Conservation (phyloP, 2,329 filamentous ascomycete genomes). For the Ophiostoma novo-ulmi region DNA sequence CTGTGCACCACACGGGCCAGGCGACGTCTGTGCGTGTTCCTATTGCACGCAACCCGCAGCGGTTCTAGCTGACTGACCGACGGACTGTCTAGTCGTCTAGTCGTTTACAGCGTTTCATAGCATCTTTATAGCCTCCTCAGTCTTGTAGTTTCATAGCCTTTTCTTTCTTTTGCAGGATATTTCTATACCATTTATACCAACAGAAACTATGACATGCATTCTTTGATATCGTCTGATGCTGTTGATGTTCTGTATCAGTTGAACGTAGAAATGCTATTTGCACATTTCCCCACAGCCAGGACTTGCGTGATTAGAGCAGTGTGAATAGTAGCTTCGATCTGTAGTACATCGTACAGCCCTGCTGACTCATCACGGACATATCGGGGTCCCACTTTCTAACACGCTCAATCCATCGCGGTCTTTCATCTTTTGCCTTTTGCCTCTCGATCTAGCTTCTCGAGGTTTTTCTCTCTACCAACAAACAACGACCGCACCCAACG, state of each 20-base stretch:
- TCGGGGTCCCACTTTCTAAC: not conserved
- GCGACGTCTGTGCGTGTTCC: constrained; percentile 25
- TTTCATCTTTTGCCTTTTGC: not conserved
- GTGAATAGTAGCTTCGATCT: not conserved
- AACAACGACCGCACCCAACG: not conserved
- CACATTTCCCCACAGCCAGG: not conserved
- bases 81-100: too few species aligned
- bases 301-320: not conserved
- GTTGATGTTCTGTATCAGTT: too few species aligned
- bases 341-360: not conserved
- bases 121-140: not conserved
- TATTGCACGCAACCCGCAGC: constrained; percentile 20
- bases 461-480: not conserved
- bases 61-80: not conserved
- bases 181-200: too few species aligned
- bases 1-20: constrained; percentile 19
- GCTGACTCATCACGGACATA: constrained; percentile 6
- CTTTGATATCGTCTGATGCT: too few species aligned
- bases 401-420: not conserved
- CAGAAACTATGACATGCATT: too few species aligned
- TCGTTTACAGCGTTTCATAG: not conserved
- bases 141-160: not conserved
- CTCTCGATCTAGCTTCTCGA: not conserved
- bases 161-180: not conserved
- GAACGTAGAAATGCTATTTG: not conserved